Conservation (phyloP, 139 green algal species). For the Haematococcus lacustris region DNA sequence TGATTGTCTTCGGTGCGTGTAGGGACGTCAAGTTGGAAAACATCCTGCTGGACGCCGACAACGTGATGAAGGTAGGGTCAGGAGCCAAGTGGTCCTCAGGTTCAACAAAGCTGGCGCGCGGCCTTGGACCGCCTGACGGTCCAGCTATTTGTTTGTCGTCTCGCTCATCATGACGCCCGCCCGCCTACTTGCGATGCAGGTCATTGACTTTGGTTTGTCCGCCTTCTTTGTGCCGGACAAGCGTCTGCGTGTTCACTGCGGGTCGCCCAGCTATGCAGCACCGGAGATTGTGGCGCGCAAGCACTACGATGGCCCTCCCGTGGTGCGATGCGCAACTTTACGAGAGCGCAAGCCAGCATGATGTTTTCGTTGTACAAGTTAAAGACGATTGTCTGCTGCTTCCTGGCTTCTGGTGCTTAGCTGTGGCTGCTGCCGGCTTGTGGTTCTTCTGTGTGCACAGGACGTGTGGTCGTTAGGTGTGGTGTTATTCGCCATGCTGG, state of each 20-base stretch:
- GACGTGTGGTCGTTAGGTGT: constrained; percentile 82
- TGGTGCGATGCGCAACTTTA: constrained; percentile 18
- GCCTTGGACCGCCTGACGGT: no score
- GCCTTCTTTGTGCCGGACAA: constrained; percentile 51
- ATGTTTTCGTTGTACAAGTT: no score
- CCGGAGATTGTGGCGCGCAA: constrained; percentile 60
- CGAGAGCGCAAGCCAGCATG: no score
- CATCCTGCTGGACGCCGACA: constrained; percentile 65
- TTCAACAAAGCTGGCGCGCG: no score
- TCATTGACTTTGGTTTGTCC: constrained; percentile 73
- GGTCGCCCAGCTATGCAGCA: constrained; percentile 52
- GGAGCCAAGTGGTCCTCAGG: no score
- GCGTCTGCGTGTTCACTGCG: constrained; percentile 58
- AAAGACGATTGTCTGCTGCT: no score
- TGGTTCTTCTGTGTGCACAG: background rate
- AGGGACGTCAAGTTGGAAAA: constrained; percentile 90
- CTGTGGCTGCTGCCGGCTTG: no score
- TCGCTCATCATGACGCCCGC: no score
- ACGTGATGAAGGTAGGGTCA: no score
- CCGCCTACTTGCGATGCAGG: constrained; percentile 58
- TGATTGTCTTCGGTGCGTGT: no score
- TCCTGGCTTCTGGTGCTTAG: no score
- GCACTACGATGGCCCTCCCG: constrained; percentile 51
- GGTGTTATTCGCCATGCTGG: constrained; percentile 79
- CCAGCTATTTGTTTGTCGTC: no score